Evolutionary conservation across 768 basidiomycete genomes (phyloP).

Genomic region (Lyophyllum shimeji): DNA sequence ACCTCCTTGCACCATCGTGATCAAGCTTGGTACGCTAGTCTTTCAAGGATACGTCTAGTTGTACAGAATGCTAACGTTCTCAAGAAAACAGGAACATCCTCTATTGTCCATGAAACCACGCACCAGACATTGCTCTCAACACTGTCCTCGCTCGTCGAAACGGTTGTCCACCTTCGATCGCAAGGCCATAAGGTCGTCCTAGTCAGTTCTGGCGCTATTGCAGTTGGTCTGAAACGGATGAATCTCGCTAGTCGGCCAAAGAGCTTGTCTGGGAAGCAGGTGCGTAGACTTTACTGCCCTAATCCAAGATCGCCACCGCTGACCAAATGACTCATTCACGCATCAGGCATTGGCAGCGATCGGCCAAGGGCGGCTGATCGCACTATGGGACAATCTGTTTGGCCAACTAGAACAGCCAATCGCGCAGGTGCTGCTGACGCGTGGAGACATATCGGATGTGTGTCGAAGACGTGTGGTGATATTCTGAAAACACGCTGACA

Average conservation of each 20-base stretch:
- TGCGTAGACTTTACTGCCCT: conserved; percentile 28
- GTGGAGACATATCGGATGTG: conserved; percentile 98
- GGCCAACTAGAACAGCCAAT: conserved; percentile 93
- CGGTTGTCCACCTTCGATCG: conserved; percentile 72
- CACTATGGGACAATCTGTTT: conserved; percentile 96
- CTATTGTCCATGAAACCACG: conserved; percentile 93
- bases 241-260: conserved; percentile 77
- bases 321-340: neutral
- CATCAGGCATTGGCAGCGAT: conserved; percentile 90
- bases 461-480: conserved; percentile 22
- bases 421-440: conserved; percentile 90
- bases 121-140: conserved; percentile 90
- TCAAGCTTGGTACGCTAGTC: conserved; percentile 68
- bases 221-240: conserved; percentile 93
- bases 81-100: conserved; percentile 74
- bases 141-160: conserved; percentile 90
- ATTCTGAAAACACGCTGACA: conserved; percentile 18
- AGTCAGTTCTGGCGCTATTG: conserved; percentile 97
- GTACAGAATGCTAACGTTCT: conserved; percentile 1
- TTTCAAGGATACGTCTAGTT: conserved; percentile 6
- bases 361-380: conserved; percentile 94
- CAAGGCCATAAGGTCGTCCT: conserved; percentile 94
- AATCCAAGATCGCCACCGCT: neutral
- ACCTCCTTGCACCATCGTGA: conserved; percentile 69
- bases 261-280: conserved; percentile 88